Percentiles rank a stretch among this genome's conserved stretches.
Conservation (phyloP, 2,329 filamentous ascomycete species). For the Truncatella angustata region DNA sequence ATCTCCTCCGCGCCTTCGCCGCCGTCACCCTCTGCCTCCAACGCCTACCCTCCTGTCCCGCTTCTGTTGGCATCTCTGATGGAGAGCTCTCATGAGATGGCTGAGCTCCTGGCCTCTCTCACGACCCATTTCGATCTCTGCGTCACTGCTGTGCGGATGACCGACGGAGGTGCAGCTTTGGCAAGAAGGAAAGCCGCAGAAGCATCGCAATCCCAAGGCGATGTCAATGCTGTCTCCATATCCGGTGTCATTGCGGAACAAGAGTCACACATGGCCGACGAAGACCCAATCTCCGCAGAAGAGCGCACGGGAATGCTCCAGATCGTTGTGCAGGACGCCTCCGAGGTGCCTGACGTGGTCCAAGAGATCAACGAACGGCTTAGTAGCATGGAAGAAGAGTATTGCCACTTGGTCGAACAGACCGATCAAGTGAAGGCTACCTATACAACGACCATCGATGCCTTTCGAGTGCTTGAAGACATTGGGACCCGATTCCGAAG, state of each 20-base stretch:
- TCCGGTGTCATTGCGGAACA: constrained; percentile 64
- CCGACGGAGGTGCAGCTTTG: constrained; percentile 73
- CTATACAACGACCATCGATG: constrained; percentile 57
- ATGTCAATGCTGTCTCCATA: constrained; percentile 54
- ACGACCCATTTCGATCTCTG: constrained; percentile 91
- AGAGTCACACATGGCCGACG: constrained; percentile 45
- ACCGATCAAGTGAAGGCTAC: constrained; percentile 54
- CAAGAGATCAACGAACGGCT: constrained; percentile 72
- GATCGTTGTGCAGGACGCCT: constrained; percentile 72
- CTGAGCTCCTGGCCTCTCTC: constrained; percentile 73
- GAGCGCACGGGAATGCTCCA: constrained; percentile 81
- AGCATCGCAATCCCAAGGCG: constrained; percentile 46
- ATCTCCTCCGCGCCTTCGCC: constrained; percentile 42
- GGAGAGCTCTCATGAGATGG: constrained; percentile 77
- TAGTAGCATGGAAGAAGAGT: constrained; percentile 72
- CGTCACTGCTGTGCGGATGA: constrained; percentile 85
- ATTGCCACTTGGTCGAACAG: constrained; percentile 61
- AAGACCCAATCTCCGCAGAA: constrained; percentile 70
- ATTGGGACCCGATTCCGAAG: constrained; percentile 64
- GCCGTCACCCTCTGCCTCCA: constrained; percentile 32
- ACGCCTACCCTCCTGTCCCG: constrained; percentile 42
- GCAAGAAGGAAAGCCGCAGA: constrained; percentile 69
- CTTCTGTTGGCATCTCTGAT: constrained; percentile 63
- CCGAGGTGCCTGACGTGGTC: constrained; percentile 65
- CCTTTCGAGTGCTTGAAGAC: constrained; percentile 65